phyloP scores from a whole-genome alignment of 2,329 filamentous ascomycete species.

The Pseudogymnoascus sp. region DNA sequence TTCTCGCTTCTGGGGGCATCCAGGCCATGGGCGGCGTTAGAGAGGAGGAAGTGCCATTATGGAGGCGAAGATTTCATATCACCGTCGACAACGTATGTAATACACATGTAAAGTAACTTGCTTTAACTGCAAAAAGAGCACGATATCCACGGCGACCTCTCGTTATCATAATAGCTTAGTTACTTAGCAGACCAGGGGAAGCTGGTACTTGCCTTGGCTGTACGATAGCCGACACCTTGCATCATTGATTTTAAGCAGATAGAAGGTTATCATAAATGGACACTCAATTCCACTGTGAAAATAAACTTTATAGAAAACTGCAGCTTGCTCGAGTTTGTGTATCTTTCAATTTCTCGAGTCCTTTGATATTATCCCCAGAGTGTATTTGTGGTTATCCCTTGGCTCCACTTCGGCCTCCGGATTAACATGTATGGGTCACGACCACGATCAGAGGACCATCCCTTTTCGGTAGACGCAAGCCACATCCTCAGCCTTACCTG shows the following conservation, averaged over 20 bases:
- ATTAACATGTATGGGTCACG: slow-evolving; percentile 3
- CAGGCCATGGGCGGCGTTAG: not conserved
- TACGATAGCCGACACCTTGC: not conserved
- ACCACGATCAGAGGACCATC: not conserved
- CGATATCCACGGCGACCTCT: not conserved
- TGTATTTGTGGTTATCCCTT: not conserved
- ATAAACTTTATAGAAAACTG: not conserved
- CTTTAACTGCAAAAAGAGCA: not conserved
- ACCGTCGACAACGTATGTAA: not conserved
- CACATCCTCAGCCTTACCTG: slow-evolving; percentile 5
- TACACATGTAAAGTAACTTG: slow-evolving; percentile 5
- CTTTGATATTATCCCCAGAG: not conserved
- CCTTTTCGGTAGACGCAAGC: slow-evolving; percentile 4
- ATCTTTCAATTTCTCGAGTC: not conserved
- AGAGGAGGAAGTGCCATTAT: not conserved
- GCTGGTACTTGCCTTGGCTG: not conserved
- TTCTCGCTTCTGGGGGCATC: not conserved
- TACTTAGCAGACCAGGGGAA: not conserved
- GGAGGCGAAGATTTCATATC: not conserved
- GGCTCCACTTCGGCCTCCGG: slow-evolving; percentile 4
- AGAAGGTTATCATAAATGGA: not conserved
- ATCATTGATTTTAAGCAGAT: not conserved
- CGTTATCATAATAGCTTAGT: slow-evolving; percentile 4
- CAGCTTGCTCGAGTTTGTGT: not conserved
- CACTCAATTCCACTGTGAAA: not conserved